A percentile compares a stretch with the other conserved stretches of the same genome.
These are phyloP conservation scores for Mucor irregularis DNA, from an alignment of 371 early-diverging fungal genomes.

Conservation along the genomic window DNA sequence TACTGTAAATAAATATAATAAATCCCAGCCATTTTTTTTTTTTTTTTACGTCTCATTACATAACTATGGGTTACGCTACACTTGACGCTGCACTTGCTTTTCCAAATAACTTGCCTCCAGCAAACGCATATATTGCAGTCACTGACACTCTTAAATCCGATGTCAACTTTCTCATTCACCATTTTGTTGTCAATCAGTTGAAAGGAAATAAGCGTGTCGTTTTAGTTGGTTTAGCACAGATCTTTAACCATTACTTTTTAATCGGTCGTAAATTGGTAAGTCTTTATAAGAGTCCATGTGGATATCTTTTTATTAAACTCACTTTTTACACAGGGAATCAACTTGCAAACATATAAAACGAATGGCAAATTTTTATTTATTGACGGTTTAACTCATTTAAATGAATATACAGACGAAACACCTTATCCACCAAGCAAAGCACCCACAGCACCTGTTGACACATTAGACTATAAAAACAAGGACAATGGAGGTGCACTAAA, in stretches of 20 bases:
- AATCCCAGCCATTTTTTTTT: neutral
- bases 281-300: neutral
- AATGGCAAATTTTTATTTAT: constrained; percentile 57
- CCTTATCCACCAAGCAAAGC: constrained; percentile 42
- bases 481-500: neutral
- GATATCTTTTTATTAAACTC: neutral
- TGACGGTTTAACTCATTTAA: constrained; percentile 66
- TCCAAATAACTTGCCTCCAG: constrained; percentile 47
- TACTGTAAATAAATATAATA: too few species aligned
- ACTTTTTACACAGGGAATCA: constrained; percentile 54
- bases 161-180: constrained; percentile 71
- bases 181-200: constrained; percentile 67
- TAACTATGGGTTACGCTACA: constrained; percentile 53
- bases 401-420: constrained; percentile 38
- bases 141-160: constrained; percentile 68
- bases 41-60: constrained; percentile 2
- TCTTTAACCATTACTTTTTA: constrained; percentile 65
- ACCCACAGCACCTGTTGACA: constrained; percentile 39
- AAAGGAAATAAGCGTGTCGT: constrained; percentile 59
- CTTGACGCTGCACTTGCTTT: constrained; percentile 54
- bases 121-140: constrained; percentile 53
- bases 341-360: constrained; percentile 55
- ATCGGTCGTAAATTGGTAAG: constrained; percentile 70
- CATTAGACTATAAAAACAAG: constrained; percentile 24
- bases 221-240: constrained; percentile 66